A percentile compares a stretch with the other conserved stretches of the same genome.
Evolutionary conservation across 2,329 filamentous ascomycete species (phyloP).

Genomic region (Penicillium corylophilum): DNA sequence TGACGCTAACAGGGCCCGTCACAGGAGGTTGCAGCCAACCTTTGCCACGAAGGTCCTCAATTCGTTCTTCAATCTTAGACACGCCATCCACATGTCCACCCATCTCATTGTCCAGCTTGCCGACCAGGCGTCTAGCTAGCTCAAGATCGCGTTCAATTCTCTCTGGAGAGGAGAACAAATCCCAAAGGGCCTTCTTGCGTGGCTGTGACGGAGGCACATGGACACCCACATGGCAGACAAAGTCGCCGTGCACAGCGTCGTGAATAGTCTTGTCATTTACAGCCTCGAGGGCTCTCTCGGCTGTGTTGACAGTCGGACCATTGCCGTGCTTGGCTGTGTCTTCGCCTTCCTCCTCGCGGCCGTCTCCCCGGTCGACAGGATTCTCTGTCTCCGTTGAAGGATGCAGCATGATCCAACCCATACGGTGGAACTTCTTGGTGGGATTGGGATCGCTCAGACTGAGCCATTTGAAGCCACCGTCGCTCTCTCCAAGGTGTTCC

Average conservation of each 20-base stretch:
- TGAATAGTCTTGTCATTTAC: slow-evolving; percentile 97
- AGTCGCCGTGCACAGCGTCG: slow-evolving; percentile 89
- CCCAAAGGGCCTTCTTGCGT: slow-evolving; percentile 94
- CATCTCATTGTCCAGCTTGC: slow-evolving; percentile 81
- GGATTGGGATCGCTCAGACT: slow-evolving; percentile 96
- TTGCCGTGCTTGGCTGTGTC: slow-evolving; percentile 47
- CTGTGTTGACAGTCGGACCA: slow-evolving; percentile 51
- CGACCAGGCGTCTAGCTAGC: slow-evolving; percentile 76
- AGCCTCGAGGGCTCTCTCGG: slow-evolving; percentile 86
- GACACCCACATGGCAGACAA: slow-evolving; percentile 94
- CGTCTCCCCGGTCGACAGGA: slow-evolving; percentile 69
- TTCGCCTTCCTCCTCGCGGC: slow-evolving; percentile 65
- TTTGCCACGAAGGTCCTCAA: slow-evolving; percentile 74
- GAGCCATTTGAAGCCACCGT: slow-evolving; percentile 92
- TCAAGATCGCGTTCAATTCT: slow-evolving; percentile 86
- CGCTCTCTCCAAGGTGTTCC: slow-evolving; percentile 85
- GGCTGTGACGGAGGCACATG: slow-evolving; percentile 85
- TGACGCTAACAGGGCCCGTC: slow-evolving; percentile 39
- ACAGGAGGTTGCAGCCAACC: slow-evolving; percentile 70
- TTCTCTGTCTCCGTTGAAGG: slow-evolving; percentile 65
- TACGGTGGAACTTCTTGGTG: slow-evolving; percentile 93
- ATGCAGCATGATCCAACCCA: slow-evolving; percentile 97
- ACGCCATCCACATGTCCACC: slow-evolving; percentile 74
- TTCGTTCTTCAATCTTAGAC: slow-evolving; percentile 78
- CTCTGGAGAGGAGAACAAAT: slow-evolving; percentile 91